Evolutionary conservation across 2,329 filamentous ascomycete species (phyloP).

Genomic region (Aspergillus sp.): DNA sequence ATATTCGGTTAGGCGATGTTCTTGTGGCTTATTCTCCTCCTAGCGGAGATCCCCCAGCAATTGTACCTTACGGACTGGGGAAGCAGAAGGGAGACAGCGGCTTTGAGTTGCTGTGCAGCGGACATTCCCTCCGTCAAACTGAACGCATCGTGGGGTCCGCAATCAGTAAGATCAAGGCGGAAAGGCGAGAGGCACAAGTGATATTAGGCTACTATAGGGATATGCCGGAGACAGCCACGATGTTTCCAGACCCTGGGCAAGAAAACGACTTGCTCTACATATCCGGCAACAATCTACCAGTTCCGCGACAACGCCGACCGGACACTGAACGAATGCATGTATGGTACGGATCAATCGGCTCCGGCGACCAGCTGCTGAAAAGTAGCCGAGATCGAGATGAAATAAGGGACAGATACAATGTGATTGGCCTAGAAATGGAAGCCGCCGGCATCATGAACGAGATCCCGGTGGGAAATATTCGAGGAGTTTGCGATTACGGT

Average conservation of each 20-base stretch:
- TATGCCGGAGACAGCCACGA: background rate
- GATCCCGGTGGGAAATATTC: constrained; percentile 5
- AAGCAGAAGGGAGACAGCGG: constrained; percentile 30
- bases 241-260: constrained; percentile 6
- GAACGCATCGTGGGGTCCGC: constrained; percentile 33
- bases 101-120: constrained; percentile 26
- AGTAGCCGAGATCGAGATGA: background rate
- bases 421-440: constrained; percentile 4
- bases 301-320: background rate
- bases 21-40: constrained; percentile 30
- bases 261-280: background rate
- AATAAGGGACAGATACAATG: constrained; percentile 1
- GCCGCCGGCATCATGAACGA: constrained; percentile 4
- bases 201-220: background rate
- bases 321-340: constrained; percentile 2
- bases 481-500: constrained; percentile 4
- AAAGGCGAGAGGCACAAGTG: background rate
- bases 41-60: constrained; percentile 21
- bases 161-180: constrained; percentile 8
- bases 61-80: constrained; percentile 37
- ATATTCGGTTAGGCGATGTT: constrained; percentile 43
- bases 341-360: constrained; percentile 6
- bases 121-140: constrained; percentile 28
- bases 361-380: constrained; percentile 6
- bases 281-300: background rate